A percentile compares a stretch with the other conserved stretches of the same genome.
Evolutionary conservation across 1,284 basidiomycete genomes (phyloP).

Genomic region (Rhodotorula sp.): DNA sequence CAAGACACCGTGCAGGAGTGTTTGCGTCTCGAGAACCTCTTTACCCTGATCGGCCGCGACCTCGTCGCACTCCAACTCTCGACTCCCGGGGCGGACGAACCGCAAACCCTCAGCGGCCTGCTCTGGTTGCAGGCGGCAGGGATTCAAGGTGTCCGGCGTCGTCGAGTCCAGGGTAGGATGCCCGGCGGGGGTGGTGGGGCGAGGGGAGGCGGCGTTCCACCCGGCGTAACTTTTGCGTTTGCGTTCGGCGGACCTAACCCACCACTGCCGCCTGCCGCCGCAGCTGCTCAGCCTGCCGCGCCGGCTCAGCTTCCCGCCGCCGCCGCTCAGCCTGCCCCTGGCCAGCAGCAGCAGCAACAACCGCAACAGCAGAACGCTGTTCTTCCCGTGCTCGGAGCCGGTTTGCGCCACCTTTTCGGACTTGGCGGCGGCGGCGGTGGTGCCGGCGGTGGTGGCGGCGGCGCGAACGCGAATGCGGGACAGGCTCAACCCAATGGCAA

Average conservation of each 20-base stretch:
- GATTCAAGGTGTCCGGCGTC: neutral
- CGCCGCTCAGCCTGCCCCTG: neutral
- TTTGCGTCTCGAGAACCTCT: neutral
- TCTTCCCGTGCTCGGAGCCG: neutral
- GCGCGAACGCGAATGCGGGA: neutral
- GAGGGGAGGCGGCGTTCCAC: neutral
- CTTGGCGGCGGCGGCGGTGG: neutral
- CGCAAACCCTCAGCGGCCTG: constrained; percentile 1
- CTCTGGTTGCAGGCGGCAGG: neutral
- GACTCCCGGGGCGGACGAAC: constrained; percentile 7
- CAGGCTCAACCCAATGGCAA: too few relatives aligned
- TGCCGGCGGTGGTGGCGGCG: neutral
- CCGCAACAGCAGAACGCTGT: neutral
- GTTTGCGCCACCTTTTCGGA: neutral
- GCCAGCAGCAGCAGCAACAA: too few relatives aligned
- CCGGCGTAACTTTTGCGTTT: neutral
- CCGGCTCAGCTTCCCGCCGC: neutral
- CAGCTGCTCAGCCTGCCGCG: too few relatives aligned
- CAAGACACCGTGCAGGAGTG: neutral
- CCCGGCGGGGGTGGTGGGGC: neutral
- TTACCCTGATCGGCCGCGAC: constrained; percentile 1
- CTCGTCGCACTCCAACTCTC: constrained; percentile 3
- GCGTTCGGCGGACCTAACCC: neutral
- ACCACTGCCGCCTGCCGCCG: neutral
- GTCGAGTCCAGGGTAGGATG: neutral